Evolutionary conservation across 2,329 filamentous ascomycete genomes (phyloP).

Genomic region (Botrytis fabae): DNA sequence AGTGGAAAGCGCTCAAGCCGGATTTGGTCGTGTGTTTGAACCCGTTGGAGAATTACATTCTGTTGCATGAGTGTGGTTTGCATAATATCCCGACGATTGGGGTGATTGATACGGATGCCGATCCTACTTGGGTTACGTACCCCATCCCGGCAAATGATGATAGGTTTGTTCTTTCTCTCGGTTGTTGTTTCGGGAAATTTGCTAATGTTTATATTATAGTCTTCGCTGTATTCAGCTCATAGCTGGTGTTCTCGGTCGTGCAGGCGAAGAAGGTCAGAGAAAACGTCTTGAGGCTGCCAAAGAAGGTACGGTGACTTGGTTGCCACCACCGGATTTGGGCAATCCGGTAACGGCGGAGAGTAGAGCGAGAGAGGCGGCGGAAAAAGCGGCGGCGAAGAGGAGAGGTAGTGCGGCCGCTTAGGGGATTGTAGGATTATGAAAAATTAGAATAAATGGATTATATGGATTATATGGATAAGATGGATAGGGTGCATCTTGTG

Average conservation of each 20-base stretch:
- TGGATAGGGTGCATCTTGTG: too few species aligned
- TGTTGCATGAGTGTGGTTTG: slow-evolving; percentile 87
- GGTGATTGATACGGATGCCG: slow-evolving; percentile 88
- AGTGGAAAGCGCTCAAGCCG: slow-evolving; percentile 70
- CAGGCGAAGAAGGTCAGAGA: slow-evolving; percentile 74
- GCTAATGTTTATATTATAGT: slow-evolving; percentile 56
- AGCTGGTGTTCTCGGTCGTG: slow-evolving; percentile 79
- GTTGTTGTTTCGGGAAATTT: not conserved
- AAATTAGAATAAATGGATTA: too few species aligned
- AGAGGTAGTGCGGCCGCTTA: not conserved
- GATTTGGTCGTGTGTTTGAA: slow-evolving; percentile 93
- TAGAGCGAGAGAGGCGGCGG: slow-evolving; percentile 5
- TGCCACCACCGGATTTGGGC: slow-evolving; percentile 42
- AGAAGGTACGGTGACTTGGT: slow-evolving; percentile 64
- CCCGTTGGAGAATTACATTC: slow-evolving; percentile 84
- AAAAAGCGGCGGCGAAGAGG: not conserved
- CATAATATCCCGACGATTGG: slow-evolving; percentile 92
- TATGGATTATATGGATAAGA: too few species aligned
- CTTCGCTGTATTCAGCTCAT: slow-evolving; percentile 79
- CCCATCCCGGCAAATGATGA: slow-evolving; percentile 97
- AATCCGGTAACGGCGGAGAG: slow-evolving; percentile 29
- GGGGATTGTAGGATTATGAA: not conserved
- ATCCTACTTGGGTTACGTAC: slow-evolving; percentile 94
- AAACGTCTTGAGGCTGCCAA: slow-evolving; percentile 64
- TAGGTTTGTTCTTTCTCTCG: slow-evolving; percentile 55